Percentiles rank a stretch among this genome's conserved stretches.
Conservation (phyloP, 371 early-diverging fungal species). For the Rhizomucor pusillus region DNA sequence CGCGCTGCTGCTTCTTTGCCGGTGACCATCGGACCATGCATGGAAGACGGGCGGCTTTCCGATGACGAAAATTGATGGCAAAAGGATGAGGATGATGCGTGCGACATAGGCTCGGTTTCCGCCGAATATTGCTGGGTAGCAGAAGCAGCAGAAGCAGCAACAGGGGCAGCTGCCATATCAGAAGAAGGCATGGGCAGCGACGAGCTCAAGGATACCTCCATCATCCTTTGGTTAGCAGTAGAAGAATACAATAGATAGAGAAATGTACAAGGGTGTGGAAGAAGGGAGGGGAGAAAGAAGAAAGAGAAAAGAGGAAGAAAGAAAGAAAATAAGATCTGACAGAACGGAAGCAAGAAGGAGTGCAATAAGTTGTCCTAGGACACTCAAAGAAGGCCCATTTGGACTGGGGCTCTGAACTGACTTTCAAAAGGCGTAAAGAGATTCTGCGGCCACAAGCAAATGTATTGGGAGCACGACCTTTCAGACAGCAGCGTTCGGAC, state of each 20-base stretch:
- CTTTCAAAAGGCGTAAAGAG: conserved; percentile 7
- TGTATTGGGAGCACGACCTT: too few species aligned
- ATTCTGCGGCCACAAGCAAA: too few species aligned
- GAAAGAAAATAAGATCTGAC: conserved; percentile 8
- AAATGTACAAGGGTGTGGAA: conserved; percentile 1
- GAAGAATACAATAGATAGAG: background rate
- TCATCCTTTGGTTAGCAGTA: background rate
- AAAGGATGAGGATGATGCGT: conserved; percentile 2
- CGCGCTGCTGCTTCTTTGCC: conserved; percentile 4
- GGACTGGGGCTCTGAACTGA: conserved; percentile 16
- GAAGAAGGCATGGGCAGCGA: background rate
- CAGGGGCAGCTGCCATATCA: background rate
- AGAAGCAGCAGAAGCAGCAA: background rate
- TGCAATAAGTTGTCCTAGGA: too few species aligned
- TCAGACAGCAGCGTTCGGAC: too few species aligned
- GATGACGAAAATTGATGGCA: too few species aligned
- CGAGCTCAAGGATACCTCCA: conserved; percentile 4
- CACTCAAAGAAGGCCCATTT: background rate
- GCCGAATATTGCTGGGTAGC: background rate
- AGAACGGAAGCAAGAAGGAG: too few species aligned
- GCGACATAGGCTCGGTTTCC: too few species aligned
- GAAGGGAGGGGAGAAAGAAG: conserved; percentile 2
- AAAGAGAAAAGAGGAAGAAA: background rate
- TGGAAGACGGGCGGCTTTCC: too few species aligned
- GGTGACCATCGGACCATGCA: too few species aligned